phyloP scores from a whole-genome alignment of 2,329 filamentous ascomycete species.

The Trichoderma atroviride region DNA sequence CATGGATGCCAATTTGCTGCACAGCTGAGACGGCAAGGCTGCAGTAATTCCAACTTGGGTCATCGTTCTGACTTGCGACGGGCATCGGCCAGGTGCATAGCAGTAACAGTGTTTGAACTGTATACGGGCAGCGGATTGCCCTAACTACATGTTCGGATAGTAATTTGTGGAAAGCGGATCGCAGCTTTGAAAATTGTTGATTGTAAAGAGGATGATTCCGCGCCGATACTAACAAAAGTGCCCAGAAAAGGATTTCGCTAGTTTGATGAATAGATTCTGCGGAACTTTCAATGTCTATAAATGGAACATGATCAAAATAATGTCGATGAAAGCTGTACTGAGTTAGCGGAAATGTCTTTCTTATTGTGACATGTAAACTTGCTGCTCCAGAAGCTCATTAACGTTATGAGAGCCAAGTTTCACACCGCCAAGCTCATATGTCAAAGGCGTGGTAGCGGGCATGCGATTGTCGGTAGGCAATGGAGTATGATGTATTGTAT shows the following conservation, averaged over 20 bases:
- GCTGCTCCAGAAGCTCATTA: not conserved
- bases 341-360: not conserved
- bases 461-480: not conserved
- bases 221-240: not conserved
- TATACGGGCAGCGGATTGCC: not conserved
- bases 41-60: not conserved
- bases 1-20: not conserved
- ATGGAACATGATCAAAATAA: not conserved
- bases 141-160: not conserved
- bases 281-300: not conserved
- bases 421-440: not conserved
- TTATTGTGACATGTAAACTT: not conserved
- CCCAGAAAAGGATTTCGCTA: not conserved
- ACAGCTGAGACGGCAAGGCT: not conserved
- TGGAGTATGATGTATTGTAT: not conserved
- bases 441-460: not conserved
- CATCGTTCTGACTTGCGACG: not conserved
- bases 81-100: not conserved
- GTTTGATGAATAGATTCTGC: not conserved
- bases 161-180: not conserved
- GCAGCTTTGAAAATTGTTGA: not conserved
- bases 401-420: not conserved
- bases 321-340: not conserved
- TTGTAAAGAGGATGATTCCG: not conserved
- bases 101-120: not conserved